Evolutionary conservation across 768 basidiomycete genomes (phyloP).

Genomic region (Cyclocybe aegerita): DNA sequence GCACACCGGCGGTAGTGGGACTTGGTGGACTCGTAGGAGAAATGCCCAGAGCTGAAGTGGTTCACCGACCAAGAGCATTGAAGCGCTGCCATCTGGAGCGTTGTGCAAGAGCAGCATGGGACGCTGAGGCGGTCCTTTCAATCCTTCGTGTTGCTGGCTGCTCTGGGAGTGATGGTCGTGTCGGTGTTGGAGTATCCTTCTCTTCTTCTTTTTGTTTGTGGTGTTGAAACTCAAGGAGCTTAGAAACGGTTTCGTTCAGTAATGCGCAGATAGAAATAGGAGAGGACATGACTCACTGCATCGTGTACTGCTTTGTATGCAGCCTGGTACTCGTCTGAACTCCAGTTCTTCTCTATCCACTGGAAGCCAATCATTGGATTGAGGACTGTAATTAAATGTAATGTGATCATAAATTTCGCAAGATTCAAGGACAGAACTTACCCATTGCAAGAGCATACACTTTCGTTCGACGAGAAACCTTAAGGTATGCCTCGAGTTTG

Average conservation of each 20-base stretch:
- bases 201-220: no score
- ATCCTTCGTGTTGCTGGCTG: no score
- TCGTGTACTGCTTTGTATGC: slow-evolving; percentile 3
- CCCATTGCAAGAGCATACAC: slow-evolving; percentile 32
- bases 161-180: no score
- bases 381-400: neutral
- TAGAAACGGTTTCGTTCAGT: neutral
- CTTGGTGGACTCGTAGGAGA: no score
- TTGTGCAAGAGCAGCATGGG: no score
- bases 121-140: no score
- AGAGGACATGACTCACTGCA: neutral
- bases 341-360: slow-evolving; percentile 8
- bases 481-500: slow-evolving; percentile 32
- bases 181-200: no score
- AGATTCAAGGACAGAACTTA: slow-evolving; percentile 7
- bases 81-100: no score
- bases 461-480: slow-evolving; percentile 17
- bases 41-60: no score
- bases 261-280: neutral
- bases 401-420: neutral
- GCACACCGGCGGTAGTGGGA: no score
- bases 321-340: neutral
- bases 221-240: slow-evolving; percentile 6
- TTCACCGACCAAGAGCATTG: no score
- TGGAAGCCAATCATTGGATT: slow-evolving; percentile 2